Evolutionary conservation across 345 rosid genomes (phyloP).

Genomic region (Trapa bicornis): DNA sequence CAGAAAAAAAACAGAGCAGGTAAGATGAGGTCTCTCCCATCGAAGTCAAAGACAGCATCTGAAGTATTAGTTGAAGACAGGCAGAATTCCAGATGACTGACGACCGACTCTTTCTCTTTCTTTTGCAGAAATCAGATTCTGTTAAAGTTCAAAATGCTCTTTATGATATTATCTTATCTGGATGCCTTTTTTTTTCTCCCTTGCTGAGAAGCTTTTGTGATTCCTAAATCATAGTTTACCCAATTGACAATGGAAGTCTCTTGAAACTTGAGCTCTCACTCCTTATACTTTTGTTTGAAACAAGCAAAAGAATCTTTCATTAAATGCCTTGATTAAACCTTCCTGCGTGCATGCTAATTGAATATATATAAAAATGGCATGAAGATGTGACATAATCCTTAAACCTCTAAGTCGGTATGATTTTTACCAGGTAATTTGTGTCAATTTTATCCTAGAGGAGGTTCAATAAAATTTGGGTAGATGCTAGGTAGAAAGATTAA

Average conservation of each 20-base stretch:
- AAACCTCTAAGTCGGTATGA: too few relatives aligned
- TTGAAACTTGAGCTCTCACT: conserved; percentile 1
- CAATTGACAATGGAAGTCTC: background rate
- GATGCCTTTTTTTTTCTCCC: background rate
- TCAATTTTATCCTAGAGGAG: too few relatives aligned
- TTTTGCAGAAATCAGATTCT: background rate
- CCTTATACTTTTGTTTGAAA: background rate
- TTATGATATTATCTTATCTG: background rate
- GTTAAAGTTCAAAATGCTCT: conserved; percentile 1
- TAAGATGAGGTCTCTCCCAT: background rate
- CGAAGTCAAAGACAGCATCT: background rate
- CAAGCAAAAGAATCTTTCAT: background rate
- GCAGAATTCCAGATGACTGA: conserved; percentile 2
- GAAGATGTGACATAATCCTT: too few relatives aligned
- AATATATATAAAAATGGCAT: too few relatives aligned
- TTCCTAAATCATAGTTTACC: background rate
- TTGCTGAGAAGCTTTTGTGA: background rate
- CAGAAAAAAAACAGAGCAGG: background rate
- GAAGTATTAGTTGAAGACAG: conserved; percentile 2
- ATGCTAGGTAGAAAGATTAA: too few relatives aligned
- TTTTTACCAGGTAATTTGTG: too few relatives aligned
- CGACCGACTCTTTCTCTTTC: background rate
- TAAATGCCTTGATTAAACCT: background rate
- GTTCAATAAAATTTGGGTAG: too few relatives aligned
- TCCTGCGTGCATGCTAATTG: background rate